Evolutionary conservation across 768 basidiomycete genomes (phyloP).

Genomic region (Kwoniella dejecticola): DNA sequence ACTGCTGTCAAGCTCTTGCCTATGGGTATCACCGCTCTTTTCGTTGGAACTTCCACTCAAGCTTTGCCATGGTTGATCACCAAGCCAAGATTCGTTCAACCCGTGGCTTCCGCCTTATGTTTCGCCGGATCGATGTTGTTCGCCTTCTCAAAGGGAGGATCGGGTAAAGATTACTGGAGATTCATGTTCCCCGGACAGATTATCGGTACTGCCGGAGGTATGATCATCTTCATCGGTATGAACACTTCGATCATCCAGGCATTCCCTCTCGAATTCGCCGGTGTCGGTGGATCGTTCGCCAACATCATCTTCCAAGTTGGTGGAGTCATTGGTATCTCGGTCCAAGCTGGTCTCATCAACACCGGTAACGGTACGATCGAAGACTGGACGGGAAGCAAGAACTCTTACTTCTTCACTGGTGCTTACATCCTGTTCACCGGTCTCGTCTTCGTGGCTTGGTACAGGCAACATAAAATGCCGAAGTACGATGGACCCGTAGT

Average conservation of each 20-base stretch:
- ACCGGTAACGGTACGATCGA: slow-evolving; percentile 44
- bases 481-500: slow-evolving; percentile 25
- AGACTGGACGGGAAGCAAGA: slow-evolving; percentile 44
- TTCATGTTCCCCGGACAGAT: slow-evolving; percentile 48
- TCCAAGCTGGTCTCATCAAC: slow-evolving; percentile 45
- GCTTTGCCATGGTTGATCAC: slow-evolving; percentile 45
- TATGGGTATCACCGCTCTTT: slow-evolving; percentile 48
- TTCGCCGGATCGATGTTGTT: slow-evolving; percentile 48
- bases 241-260: slow-evolving; percentile 37
- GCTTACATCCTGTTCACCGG: slow-evolving; percentile 43
- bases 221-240: slow-evolving; percentile 50
- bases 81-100: slow-evolving; percentile 43
- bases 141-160: slow-evolving; percentile 43
- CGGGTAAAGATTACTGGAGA: slow-evolving; percentile 46
- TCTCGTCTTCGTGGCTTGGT: slow-evolving; percentile 43
- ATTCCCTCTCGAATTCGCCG: slow-evolving; percentile 42
- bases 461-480: slow-evolving; percentile 46
- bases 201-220: slow-evolving; percentile 44
- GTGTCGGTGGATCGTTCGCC: slow-evolving; percentile 47
- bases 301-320: slow-evolving; percentile 51
- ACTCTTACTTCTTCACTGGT: slow-evolving; percentile 47
- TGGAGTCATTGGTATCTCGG: slow-evolving; percentile 45
- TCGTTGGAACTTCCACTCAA: slow-evolving; percentile 45
- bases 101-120: slow-evolving; percentile 38
- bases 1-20: slow-evolving; percentile 48